phyloP scores from a whole-genome alignment of 2,329 filamentous ascomycete species.

The Neofusicoccum sp. region DNA sequence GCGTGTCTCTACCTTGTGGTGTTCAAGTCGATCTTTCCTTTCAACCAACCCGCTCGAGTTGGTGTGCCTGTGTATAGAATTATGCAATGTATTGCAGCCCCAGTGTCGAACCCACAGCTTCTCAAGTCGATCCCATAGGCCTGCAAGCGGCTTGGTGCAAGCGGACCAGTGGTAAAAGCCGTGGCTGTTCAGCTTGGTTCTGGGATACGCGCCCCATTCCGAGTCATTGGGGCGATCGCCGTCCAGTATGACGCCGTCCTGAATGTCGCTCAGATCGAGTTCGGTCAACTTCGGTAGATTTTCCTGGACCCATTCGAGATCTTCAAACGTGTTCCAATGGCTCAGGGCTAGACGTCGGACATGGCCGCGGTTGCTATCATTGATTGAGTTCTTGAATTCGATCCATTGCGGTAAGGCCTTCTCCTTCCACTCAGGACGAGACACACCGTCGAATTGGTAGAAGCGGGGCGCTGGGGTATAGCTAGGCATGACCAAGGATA shows the following conservation, averaged over 20 bases:
- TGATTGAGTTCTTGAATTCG: conserved; percentile 32
- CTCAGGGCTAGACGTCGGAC: conserved; percentile 37
- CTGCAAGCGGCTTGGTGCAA: too few species aligned
- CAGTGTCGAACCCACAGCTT: conserved; percentile 16
- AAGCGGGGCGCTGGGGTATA: background rate
- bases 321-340: conserved; percentile 35
- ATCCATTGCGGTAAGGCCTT: conserved; percentile 26
- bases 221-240: conserved; percentile 18
- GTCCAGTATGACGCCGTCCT: conserved; percentile 36
- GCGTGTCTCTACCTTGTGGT: background rate
- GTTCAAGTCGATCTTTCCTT: too few species aligned
- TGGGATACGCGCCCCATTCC: background rate
- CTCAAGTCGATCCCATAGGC: conserved; percentile 2
- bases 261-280: conserved; percentile 37
- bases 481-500: background rate
- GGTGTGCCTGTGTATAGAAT: background rate
- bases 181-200: background rate
- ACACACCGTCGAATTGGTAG: background rate
- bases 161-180: background rate
- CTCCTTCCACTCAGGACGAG: background rate
- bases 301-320: conserved; percentile 38
- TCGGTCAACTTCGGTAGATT: conserved; percentile 33
- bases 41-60: background rate
- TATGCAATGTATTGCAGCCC: conserved; percentile 6
- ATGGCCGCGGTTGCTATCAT: conserved; percentile 30